A percentile compares a stretch with the other conserved stretches of the same genome.
These are phyloP conservation scores for Tausonia pullulans DNA, from an alignment of 1,284 basidiomycete genomes.

Conservation along the genomic window DNA sequence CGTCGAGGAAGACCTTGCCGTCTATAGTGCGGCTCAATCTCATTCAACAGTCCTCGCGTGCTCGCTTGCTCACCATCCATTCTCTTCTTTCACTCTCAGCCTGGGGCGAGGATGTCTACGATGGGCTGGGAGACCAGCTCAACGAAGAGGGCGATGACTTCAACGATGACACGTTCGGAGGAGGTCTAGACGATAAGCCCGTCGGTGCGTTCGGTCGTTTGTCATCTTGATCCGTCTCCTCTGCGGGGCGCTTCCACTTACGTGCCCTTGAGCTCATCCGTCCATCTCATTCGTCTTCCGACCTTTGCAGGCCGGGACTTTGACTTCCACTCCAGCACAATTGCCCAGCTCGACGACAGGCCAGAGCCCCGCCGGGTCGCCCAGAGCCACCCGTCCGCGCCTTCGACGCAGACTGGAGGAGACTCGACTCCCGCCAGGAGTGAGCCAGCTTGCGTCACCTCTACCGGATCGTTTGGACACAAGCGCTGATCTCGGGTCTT, in stretches of 20 bases:
- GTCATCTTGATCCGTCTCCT: too few species aligned
- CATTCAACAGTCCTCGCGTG: not conserved
- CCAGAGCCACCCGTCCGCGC: too few species aligned
- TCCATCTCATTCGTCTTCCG: not conserved
- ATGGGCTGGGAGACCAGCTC: slow-evolving; percentile 76
- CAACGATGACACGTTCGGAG: slow-evolving; percentile 94
- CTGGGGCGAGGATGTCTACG: slow-evolving; percentile 66
- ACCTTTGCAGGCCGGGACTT: slow-evolving; percentile 67
- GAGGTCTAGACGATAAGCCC: slow-evolving; percentile 36
- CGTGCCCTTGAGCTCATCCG: not conserved
- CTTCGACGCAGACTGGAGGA: too few species aligned
- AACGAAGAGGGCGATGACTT: slow-evolving; percentile 80
- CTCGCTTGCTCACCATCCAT: slow-evolving; percentile 26
- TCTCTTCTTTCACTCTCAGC: not conserved
- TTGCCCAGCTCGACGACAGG: not conserved
- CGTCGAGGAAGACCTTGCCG: slow-evolving; percentile 57
- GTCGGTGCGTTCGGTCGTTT: slow-evolving; percentile 11
- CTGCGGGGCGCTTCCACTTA: too few species aligned
- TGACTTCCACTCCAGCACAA: slow-evolving; percentile 51
- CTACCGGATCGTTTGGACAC: too few species aligned
- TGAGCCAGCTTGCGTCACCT: too few species aligned
- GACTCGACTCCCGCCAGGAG: too few species aligned
- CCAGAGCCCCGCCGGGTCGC: not conserved
- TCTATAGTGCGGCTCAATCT: slow-evolving; percentile 27
- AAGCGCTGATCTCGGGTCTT: too few species aligned